phyloP scores from a whole-genome alignment of 495 filamentous ascomycete species.

The Tuber calosporum region DNA sequence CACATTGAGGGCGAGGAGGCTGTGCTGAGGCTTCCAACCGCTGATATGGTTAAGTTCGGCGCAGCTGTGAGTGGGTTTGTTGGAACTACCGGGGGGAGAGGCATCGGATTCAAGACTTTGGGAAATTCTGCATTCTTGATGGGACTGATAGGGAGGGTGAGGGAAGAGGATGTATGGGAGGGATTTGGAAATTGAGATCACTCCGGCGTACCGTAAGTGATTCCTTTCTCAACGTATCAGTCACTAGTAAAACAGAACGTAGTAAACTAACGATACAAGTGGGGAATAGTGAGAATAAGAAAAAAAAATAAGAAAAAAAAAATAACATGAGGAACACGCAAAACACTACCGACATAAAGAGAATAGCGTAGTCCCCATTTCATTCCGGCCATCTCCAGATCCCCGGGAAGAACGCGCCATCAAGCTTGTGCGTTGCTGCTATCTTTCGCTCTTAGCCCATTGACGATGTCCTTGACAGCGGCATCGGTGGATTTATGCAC shows the following conservation, averaged over 20 bases:
- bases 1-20: constrained; percentile 52
- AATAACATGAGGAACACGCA: background rate
- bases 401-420: constrained; percentile 14
- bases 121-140: constrained; percentile 37
- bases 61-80: constrained; percentile 51
- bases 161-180: constrained; percentile 34
- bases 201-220: background rate
- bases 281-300: background rate
- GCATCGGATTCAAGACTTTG: constrained; percentile 30
- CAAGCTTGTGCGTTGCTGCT: background rate
- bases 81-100: constrained; percentile 21
- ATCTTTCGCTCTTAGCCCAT: constrained; percentile 12
- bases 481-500: constrained; percentile 30
- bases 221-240: background rate
- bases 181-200: background rate
- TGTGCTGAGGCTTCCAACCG: constrained; percentile 69
- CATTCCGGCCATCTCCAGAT: constrained; percentile 21
- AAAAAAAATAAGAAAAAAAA: background rate
- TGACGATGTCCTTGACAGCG: constrained; percentile 33
- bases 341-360: background rate
- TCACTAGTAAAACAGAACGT: background rate
- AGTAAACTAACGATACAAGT: background rate
- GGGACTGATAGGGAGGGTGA: constrained; percentile 38
- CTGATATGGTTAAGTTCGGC: constrained; percentile 54
- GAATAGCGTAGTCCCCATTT: background rate